Evolutionary conservation across 768 basidiomycete genomes (phyloP).

Genomic region (Tephrocybe sp.): DNA sequence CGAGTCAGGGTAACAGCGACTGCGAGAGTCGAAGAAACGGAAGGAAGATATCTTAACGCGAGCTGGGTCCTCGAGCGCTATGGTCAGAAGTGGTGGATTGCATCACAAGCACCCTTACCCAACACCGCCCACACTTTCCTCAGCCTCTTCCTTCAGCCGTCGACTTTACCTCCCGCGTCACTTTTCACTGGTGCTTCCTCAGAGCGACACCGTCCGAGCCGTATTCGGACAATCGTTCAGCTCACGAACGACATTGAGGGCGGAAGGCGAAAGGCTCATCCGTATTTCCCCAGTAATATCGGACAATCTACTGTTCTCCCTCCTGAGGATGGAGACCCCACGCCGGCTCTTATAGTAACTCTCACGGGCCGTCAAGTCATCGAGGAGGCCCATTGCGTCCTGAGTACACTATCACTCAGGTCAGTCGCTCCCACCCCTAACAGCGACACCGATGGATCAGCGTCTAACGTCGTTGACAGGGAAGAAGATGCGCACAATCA

Average conservation of each 20-base stretch:
- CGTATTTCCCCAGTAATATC: constrained; percentile 67
- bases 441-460: constrained; percentile 8
- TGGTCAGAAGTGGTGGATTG: constrained; percentile 82
- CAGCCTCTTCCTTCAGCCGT: constrained; percentile 59
- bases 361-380: constrained; percentile 46
- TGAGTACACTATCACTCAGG: constrained; percentile 58
- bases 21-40: constrained; percentile 13
- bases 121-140: constrained; percentile 76
- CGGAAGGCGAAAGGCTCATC: constrained; percentile 70
- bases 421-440: constrained; percentile 27
- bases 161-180: constrained; percentile 31
- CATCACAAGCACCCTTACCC: constrained; percentile 78
- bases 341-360: constrained; percentile 55
- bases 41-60: constrained; percentile 74
- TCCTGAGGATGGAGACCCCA: constrained; percentile 43
- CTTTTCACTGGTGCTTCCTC: constrained; percentile 8
- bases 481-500: constrained; percentile 6
- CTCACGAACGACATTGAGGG: constrained; percentile 73
- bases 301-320: constrained; percentile 50
- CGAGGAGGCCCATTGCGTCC: constrained; percentile 58
- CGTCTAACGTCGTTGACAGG: constrained; percentile 2
- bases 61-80: constrained; percentile 79
- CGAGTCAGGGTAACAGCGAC: constrained; percentile 50
- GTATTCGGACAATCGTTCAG: constrained; percentile 77
- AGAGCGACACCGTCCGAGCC: constrained; percentile 29